These are phyloP conservation scores for Platanthera zijinensis DNA, from an alignment of 106 monocot species.

Conservation along the genomic window DNA sequence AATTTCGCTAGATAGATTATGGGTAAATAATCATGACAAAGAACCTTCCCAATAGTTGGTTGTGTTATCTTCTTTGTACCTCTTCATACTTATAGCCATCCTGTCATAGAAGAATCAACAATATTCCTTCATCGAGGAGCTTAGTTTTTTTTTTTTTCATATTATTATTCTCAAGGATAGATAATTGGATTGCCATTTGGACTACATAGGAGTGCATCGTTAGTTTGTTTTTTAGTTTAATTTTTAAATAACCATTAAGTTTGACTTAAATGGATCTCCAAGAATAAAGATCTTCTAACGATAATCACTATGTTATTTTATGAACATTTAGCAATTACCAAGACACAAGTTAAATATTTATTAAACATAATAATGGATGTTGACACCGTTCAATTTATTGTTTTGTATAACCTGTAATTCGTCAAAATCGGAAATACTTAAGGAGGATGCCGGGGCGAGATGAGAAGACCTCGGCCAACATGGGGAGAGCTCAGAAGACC, in stretches of 20 bases:
- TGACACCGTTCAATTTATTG: neutral
- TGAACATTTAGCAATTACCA: neutral
- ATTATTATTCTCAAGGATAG: neutral
- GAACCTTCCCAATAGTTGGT: neutral
- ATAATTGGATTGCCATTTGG: neutral
- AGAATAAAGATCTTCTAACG: neutral
- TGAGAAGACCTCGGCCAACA: too few species aligned
- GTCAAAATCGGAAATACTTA: too few species aligned
- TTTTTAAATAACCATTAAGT: neutral
- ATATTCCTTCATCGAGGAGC: neutral
- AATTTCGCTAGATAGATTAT: neutral
- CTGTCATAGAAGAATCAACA: neutral
- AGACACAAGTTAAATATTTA: neutral
- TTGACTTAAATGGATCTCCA: neutral
- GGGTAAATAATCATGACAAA: neutral
- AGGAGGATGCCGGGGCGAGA: too few species aligned
- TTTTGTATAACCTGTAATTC: neutral
- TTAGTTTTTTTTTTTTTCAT: neutral
- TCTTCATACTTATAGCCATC: neutral
- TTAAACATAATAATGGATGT: neutral
- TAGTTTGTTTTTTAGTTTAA: neutral
- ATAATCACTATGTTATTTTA: neutral
- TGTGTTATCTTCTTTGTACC: neutral
- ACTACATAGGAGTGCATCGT: neutral
- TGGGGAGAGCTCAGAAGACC: too few species aligned